Evolutionary conservation across 352 stramenopile genomes (phyloP), one percentile per base, ranked within the genome.

Genomic region (Phytopythium ostracodes): DNA sequence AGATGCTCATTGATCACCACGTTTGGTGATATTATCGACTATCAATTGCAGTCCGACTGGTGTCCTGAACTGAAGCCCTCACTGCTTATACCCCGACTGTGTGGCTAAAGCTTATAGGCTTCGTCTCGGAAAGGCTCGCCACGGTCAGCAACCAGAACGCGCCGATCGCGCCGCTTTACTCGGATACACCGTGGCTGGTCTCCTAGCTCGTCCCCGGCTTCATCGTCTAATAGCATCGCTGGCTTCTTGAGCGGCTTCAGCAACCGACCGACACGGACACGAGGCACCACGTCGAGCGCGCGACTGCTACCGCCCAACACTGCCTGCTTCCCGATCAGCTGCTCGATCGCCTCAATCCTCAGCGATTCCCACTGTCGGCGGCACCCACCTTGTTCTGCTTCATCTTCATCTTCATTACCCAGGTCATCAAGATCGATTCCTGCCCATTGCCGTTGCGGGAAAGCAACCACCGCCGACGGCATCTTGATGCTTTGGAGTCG

Each of bases 401-500:
- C 43, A n/a, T 68, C 62, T 9, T 66, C 67, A 14, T 69, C 63
- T 25, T 36, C 66, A 49, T 18, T 49, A 55, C 59, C 72, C 47
- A 27, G 51, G 33, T 9, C 53, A 58, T 46, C 66, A 31, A 56
- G 36, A 46, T 24, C 57, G 3, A 60, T 52, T 9, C 46, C 57
- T 17, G 25, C 31, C 15, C 55, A 51, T 29, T 60, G 36, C 2
- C 40, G 58, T 12, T 65, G 63, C 24, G 76, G 75, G 53, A 88
- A 88, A 8, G 78, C 69, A 0, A 85, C 74, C 0, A 77, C 59
- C 7, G 68, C 55, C 1, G 63, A 61, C 11, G 76, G 76, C 17
- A 85, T 57, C 65, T 84, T 84, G 50, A 88, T 85, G 31, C 60
- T 84, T 36, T 82, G 56, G 10, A 88, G 65, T 9, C 78, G 67